Percentiles rank a stretch among this genome's conserved stretches.
phyloP scores from a whole-genome alignment of 371 early-diverging fungal genomes.

The Apophysomyces sp. region DNA sequence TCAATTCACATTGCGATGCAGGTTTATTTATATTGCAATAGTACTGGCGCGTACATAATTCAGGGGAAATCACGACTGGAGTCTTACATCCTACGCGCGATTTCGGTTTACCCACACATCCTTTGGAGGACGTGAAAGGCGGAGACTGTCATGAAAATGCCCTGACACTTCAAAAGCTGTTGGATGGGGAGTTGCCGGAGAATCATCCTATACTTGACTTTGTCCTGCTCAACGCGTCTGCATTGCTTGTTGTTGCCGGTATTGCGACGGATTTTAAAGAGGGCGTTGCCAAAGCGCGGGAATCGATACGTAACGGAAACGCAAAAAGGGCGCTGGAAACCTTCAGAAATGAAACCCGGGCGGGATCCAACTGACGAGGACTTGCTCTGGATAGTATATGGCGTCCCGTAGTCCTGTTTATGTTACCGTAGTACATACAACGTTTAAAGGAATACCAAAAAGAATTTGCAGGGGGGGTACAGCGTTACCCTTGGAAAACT shows the following conservation, averaged over 20 bases:
- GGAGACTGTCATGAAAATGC: slow-evolving; percentile 80
- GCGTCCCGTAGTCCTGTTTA: not conserved
- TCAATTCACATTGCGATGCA: not conserved
- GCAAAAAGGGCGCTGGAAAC: slow-evolving; percentile 64
- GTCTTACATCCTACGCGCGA: slow-evolving; percentile 75
- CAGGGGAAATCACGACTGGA: slow-evolving; percentile 61
- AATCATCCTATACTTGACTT: slow-evolving; percentile 83
- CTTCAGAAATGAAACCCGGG: slow-evolving; percentile 59
- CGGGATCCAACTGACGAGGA: not conserved
- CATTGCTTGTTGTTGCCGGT: slow-evolving; percentile 82
- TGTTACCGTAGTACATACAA: not conserved
- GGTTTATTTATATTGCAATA: slow-evolving; percentile 10
- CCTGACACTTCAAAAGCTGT: slow-evolving; percentile 60
- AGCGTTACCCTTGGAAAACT: too few species aligned
- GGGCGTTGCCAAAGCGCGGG: slow-evolving; percentile 76
- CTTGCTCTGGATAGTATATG: not conserved
- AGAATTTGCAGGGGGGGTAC: too few species aligned
- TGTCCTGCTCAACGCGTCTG: slow-evolving; percentile 89
- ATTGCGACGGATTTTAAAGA: slow-evolving; percentile 70
- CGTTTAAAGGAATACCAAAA: too few species aligned
- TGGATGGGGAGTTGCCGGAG: slow-evolving; percentile 57
- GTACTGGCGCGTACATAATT: slow-evolving; percentile 68
- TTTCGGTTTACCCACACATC: slow-evolving; percentile 81
- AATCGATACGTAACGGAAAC: slow-evolving; percentile 70
- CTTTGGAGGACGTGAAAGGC: slow-evolving; percentile 76